phyloP scores from a whole-genome alignment of 2,329 filamentous ascomycete genomes.

The Fusarium aywerte region DNA sequence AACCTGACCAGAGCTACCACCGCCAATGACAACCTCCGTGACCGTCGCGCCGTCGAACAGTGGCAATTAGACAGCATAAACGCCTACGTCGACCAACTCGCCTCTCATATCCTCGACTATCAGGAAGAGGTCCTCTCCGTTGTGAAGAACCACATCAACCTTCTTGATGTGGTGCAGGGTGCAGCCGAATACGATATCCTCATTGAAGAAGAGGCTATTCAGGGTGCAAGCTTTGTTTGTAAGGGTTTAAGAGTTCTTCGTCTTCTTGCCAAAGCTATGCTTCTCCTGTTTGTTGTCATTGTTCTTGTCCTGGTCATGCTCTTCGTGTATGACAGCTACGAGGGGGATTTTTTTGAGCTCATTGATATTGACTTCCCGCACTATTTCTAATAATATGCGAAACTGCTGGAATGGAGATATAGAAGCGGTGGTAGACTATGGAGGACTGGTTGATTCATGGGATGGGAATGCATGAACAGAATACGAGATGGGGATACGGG shows the following conservation, averaged over 20 bases:
- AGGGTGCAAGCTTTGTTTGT: too few species aligned
- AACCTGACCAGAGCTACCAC: neutral
- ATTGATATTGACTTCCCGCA: neutral
- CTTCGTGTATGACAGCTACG: neutral
- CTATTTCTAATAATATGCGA: neutral
- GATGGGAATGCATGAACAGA: too few species aligned
- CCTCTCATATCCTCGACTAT: neutral
- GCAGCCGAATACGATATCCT: neutral
- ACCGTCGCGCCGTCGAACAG: slow-evolving; percentile 2
- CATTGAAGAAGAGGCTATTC: neutral
- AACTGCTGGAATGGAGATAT: neutral
- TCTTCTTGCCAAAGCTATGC: neutral
- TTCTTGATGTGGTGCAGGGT: neutral
- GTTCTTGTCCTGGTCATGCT: neutral
- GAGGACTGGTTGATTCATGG: too few species aligned
- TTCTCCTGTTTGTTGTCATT: neutral
- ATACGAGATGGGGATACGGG: neutral
- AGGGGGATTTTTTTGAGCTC: neutral
- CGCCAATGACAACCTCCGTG: neutral
- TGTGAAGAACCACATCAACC: neutral
- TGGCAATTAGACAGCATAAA: neutral
- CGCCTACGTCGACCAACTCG: neutral
- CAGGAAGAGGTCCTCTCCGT: neutral
- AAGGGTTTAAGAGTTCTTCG: neutral
- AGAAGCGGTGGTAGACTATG: neutral